Base-by-base conservation (phyloP, 106 monocot genomes). In the Dioscorea zingiberensis region DNA sequence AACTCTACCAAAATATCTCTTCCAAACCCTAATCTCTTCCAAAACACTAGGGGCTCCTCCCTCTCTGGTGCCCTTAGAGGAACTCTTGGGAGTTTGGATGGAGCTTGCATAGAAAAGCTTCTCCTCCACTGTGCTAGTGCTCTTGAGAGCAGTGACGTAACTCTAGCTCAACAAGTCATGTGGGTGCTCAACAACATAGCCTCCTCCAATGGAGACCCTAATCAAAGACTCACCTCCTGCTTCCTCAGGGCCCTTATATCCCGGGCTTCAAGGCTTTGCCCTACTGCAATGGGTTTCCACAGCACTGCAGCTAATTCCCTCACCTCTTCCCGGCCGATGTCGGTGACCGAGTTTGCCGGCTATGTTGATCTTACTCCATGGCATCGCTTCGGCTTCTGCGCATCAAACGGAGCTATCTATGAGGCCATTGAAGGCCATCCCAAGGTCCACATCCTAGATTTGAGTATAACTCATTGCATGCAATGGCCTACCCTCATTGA, bases 121-220 rank as follows among this genome's bases (percentile, higher is more conserved):
- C 77, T 87, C 53, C 72, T 83, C 62, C 80, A 83, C 77, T 87
- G 87, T 74, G 80, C 82, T 11, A 27, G 54, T 44, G 83, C 87
- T 14, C 65, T 87, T 14, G 87, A 87, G 66, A 16, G 56, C 51
- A 80, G 74, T 48, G 87, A 87, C 64, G 68, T 64, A 1, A 83
- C 87, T 29, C 45, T 77, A 11, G 87, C 83, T 0, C 83, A 87
- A 56, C 87, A 87, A 57, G 68, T 83, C 48, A 77, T 87, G 70
- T 87, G 87, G 87, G 87, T 83, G 1, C 87, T 87, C 68, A 80
- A 83, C 69, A 87, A 83, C 83, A 58, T 77, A 27, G 83, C 87
- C 54, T 66, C 74, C 44, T 16, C 73, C 3, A 24, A 74, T 18
- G 87, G 83, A 0, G 87, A 80, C 45, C 67, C 80, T 54, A 80